Base-by-base conservation (phyloP, 306 rosid genomes). In the Vigna nakashimae region DNA sequence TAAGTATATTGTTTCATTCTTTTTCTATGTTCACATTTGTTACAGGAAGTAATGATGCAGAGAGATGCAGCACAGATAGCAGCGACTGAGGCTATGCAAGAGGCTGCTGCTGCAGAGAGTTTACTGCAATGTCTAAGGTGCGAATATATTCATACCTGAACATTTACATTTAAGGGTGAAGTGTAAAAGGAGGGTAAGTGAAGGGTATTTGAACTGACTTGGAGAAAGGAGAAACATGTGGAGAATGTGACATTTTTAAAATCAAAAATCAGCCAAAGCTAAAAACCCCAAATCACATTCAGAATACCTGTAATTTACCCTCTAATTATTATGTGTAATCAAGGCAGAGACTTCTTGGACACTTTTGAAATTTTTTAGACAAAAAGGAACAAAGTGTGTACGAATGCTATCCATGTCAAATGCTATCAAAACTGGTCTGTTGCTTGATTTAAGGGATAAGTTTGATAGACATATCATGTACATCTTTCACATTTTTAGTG, bases 41-140 rank as follows among this genome's bases (percentile, higher is more conserved):
- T 30, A 76, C 88, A 96, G 99, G 96, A 92, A 85, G 91, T 96
- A 75, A 81, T 91, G 90, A 92, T 80, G 87, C 94, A 88, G 66
- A 92, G 99, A 80, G 99, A 96, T 88, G 88, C 91, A 15, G 98
- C 98, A 55, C 99, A 88, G 82, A 66, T 88, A 30, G 97, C 98
- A 64, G 98, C 97, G 79, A 77, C 73, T 75, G 99, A 92, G 84
- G 99, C 99, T 12, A 86, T 96, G 77, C 97, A 92, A 82, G 99
- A 96, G 84, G 99, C 98, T 65, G 90, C 98, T 12, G 91, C 90
- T 38, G 90, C 98, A 30, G 99, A 96, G 82, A 90, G 84, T 84
- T 77, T 93, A 75, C 88, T 96, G 71, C 94, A 82, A 48, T 92
- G 99, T 81, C 89, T 96, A 65, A 91, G 98, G 99, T 96, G 86